Evolutionary conservation across 1,284 basidiomycete species (phyloP).

Genomic region (Cerioporus squamosus): DNA sequence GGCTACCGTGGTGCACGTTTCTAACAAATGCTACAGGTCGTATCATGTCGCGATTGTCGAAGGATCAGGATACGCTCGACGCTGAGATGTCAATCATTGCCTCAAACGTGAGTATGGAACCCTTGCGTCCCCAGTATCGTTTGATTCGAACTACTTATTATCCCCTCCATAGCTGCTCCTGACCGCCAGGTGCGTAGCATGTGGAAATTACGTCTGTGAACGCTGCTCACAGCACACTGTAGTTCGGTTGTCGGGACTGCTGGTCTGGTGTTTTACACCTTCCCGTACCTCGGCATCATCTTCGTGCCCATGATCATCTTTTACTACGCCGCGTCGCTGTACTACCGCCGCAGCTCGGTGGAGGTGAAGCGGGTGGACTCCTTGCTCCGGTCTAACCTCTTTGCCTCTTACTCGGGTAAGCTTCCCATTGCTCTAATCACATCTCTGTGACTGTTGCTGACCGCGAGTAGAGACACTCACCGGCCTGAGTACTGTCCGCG

Average conservation of each 20-base stretch:
- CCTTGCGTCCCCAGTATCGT: no score
- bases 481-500: constrained; percentile 67
- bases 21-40: constrained; percentile 44
- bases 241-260: constrained; percentile 56
- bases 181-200: constrained; percentile 27
- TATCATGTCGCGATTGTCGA: constrained; percentile 62
- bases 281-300: constrained; percentile 64
- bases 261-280: constrained; percentile 64
- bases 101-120: constrained; percentile 30
- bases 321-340: constrained; percentile 53
- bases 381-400: constrained; percentile 65
- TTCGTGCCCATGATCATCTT: constrained; percentile 55
- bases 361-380: constrained; percentile 79
- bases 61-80: constrained; percentile 66
- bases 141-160: neutral
- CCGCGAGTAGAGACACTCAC: constrained; percentile 58
- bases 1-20: no score
- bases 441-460: neutral
- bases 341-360: constrained; percentile 60
- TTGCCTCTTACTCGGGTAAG: constrained; percentile 54
- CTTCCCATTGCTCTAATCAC: no score
- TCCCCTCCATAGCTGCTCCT: constrained; percentile 43
- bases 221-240: neutral
- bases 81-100: constrained; percentile 47
- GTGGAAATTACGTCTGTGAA: neutral